Base-by-base conservation (phyloP, 306 rosid genomes). In the Ammopiptanthus mongolicus region DNA sequence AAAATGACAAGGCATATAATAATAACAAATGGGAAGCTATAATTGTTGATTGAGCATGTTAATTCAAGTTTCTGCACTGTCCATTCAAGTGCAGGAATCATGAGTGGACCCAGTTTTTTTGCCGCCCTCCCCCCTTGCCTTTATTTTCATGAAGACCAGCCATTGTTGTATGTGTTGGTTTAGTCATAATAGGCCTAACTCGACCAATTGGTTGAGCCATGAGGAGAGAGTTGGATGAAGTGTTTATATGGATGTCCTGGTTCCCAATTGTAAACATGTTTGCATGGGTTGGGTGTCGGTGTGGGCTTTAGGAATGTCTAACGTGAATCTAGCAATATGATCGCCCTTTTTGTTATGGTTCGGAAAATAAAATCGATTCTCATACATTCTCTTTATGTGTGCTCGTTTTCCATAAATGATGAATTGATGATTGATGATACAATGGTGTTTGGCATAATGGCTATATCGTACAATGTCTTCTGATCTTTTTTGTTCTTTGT, bases 401-500 rank as follows among this genome's bases (percentile, higher is more conserved):
- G 58, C 12, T 80, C 60, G 42, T 59, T 22, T 62, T 17, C 14
- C 21, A 1, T 65, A 5, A 44, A 34, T 19, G 56, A 8, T 48
- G 68, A 5, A 44, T 25, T 19, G 56, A 8, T 48, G 68, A 31
- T 44, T 18, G 61, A 14, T 56, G 64, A 37, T 31, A 33, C 46
- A 5, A 10, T 61, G 56, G 44, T 69, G 55, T 61, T 31, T 22
- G 68, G 42, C 34, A 41, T 14, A 42, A 63, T 57, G 52, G 66
- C 53, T 21, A 76, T 76, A 23, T 12, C 60, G 14, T 62, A 48
- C 29, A 41, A 51, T 17, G 13, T 19, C 33, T 28, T 39, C 14
- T 55, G 53, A 52, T 84, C 70, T 41, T 73, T 63, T 62, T 58
- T 72, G 22, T 55, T 69, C n/a, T 46, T 51, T 59, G 83, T 76